These are phyloP conservation scores for Aspergillus felis DNA, from an alignment of 2,329 filamentous ascomycete species.

Conservation along the genomic window DNA sequence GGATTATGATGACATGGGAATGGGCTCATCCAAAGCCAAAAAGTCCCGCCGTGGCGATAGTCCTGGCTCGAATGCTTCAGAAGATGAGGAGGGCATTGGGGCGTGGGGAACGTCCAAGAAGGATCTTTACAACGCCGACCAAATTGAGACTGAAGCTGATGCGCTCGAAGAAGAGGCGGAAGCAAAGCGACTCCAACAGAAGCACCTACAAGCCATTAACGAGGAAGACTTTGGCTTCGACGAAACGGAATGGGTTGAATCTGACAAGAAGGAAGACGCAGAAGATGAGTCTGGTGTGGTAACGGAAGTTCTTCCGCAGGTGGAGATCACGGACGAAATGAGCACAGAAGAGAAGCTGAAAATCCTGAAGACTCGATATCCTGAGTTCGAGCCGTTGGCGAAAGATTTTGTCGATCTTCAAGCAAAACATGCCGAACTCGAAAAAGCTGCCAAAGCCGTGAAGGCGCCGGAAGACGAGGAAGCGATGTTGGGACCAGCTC, in stretches of 20 bases:
- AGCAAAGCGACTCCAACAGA: constrained; percentile 81
- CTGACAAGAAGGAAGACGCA: constrained; percentile 47
- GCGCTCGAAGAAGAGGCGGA: constrained; percentile 91
- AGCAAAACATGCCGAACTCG: constrained; percentile 55
- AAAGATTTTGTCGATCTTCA: constrained; percentile 75
- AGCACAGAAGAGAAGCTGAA: constrained; percentile 67
- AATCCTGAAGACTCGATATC: constrained; percentile 76
- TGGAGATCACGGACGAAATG: constrained; percentile 79
- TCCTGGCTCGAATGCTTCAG: constrained; percentile 22
- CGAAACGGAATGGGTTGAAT: constrained; percentile 75
- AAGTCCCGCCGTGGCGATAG: constrained; percentile 19
- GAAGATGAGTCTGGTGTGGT: constrained; percentile 56
- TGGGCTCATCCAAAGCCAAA: constrained; percentile 11
- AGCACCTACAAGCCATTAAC: constrained; percentile 82
- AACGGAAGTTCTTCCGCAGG: constrained; percentile 78
- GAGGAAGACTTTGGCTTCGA: constrained; percentile 94
- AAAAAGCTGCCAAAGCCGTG: constrained; percentile 56
- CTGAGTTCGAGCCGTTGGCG: constrained; percentile 83
- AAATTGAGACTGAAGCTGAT: constrained; percentile 64
- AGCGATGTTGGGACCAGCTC: constrained; percentile 40
- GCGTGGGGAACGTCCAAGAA: constrained; percentile 86
- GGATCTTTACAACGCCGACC: constrained; percentile 90
- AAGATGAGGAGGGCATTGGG: constrained; percentile 53
- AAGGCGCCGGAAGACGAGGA: constrained; percentile 35
- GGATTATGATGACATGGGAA: constrained; percentile 28